Percentiles rank a stretch among this genome's conserved stretches.
Evolutionary conservation across 148 eudicot species (phyloP).

Genomic region (Rhododendron kiyosumense): DNA sequence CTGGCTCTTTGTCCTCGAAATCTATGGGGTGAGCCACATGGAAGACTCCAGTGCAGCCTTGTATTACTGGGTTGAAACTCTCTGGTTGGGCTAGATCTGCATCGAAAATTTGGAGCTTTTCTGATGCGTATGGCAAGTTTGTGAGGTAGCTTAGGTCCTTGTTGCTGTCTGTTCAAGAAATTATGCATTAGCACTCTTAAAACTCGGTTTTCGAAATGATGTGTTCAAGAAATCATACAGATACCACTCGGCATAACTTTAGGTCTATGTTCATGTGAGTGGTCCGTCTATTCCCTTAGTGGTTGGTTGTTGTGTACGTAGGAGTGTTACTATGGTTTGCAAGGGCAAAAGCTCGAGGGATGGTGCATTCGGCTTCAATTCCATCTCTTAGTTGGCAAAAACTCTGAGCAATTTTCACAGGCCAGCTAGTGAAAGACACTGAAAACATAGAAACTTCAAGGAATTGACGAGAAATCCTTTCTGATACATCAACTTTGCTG

Average conservation of each 20-base stretch:
- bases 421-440: not conserved
- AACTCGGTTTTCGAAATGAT: not conserved
- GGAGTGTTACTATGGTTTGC: not conserved
- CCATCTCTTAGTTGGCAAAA: not conserved
- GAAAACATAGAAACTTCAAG: not conserved
- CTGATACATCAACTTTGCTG: not conserved
- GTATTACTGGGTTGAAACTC: slow-evolving; percentile 26
- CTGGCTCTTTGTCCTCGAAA: slow-evolving; percentile 29
- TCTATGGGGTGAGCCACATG: slow-evolving; percentile 42
- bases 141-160: slow-evolving; percentile 44
- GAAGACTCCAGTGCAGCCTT: slow-evolving; percentile 49
- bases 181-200: not conserved
- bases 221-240: not conserved
- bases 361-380: not conserved
- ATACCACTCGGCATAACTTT: not conserved
- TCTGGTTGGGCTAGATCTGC: slow-evolving; percentile 40
- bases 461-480: not conserved
- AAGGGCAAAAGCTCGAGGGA: not conserved
- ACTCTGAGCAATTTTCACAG: not conserved
- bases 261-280: not conserved
- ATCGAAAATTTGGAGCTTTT: slow-evolving; percentile 29
- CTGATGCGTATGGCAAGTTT: slow-evolving; percentile 36
- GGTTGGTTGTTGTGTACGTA: not conserved
- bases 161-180: slow-evolving; percentile 19
- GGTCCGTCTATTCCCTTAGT: not conserved